Evolutionary conservation across 768 basidiomycete genomes (phyloP).

Genomic region (Termitomyces sp.): DNA sequence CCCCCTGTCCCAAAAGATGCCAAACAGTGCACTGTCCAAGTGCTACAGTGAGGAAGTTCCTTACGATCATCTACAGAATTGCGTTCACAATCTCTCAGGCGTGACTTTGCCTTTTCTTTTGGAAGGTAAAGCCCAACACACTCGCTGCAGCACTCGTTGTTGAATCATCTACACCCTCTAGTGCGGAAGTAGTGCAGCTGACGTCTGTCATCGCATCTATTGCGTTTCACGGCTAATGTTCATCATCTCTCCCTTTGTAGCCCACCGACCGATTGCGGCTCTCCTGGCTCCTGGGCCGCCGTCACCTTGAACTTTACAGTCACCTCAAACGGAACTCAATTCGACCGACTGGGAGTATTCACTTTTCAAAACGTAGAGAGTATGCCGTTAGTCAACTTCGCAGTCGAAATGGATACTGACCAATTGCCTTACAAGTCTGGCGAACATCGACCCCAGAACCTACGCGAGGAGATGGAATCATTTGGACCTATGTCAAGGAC

Average conservation of each 20-base stretch:
- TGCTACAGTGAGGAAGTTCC: conserved; percentile 48
- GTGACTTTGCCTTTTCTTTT: conserved; percentile 71
- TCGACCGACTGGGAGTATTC: conserved; percentile 68
- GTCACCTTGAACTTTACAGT: conserved; percentile 77
- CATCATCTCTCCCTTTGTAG: conserved; percentile 28
- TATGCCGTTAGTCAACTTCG: conserved; percentile 27
- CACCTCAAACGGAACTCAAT: conserved; percentile 76
- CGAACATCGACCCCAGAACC: conserved; percentile 80
- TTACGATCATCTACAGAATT: neutral
- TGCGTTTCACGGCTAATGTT: neutral
- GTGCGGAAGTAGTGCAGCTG: conserved; percentile 63
- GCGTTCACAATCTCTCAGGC: conserved; percentile 33
- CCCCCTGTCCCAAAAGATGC: conserved; percentile 59
- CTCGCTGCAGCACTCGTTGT: neutral
- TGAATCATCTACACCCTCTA: conserved; percentile 23
- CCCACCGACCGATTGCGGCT: conserved; percentile 71
- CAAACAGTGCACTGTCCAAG: conserved; percentile 62
- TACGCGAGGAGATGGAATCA: conserved; percentile 60
- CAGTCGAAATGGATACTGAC: neutral
- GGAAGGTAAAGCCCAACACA: conserved; percentile 41
- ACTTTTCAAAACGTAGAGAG: conserved; percentile 79
- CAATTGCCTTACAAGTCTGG: conserved; percentile 52
- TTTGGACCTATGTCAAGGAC: conserved; percentile 79
- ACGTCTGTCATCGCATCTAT: conserved; percentile 33
- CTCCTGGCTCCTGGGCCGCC: conserved; percentile 68